Evolutionary conservation across 73 alveolate species (phyloP).

Genomic region (Symbiodinium pilosum): DNA sequence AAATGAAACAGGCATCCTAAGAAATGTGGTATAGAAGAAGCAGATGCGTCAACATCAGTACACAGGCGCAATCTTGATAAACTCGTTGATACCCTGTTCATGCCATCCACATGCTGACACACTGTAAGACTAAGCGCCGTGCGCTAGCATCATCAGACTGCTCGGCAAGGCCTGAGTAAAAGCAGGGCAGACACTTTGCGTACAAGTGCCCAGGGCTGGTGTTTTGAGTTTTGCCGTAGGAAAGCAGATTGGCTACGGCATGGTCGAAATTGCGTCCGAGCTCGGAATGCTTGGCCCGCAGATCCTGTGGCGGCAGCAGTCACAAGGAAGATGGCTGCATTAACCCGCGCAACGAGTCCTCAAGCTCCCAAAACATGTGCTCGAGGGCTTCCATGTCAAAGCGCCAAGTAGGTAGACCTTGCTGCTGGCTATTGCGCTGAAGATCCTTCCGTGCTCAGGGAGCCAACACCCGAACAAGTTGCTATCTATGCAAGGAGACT

Average conservation of each 20-base stretch:
- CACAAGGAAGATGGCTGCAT: no score
- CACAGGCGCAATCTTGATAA: no score
- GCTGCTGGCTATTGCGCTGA: no score
- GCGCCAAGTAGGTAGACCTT: conserved; percentile 62
- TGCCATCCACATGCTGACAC: no score
- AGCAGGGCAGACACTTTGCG: no score
- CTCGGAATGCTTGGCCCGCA: conserved; percentile 55
- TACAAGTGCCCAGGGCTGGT: background rate
- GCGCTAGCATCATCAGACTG: conserved; percentile 3
- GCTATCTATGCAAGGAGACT: conserved; percentile 30
- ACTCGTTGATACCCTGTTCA: no score
- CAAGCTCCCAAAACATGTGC: conserved; percentile 40
- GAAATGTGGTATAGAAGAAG: no score
- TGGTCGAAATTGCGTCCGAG: conserved; percentile 21
- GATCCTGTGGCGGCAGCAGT: conserved; percentile 1
- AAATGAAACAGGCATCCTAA: no score
- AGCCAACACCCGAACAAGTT: no score
- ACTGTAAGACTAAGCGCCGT: background rate
- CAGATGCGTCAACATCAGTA: no score
- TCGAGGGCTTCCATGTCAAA: conserved; percentile 59
- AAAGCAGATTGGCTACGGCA: background rate
- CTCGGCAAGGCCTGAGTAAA: background rate
- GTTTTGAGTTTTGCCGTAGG: background rate
- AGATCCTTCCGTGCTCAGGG: no score
- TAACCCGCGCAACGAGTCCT: no score